phyloP scores from a whole-genome alignment of 805 yeast genomes.

The Starmera pachycereana region DNA sequence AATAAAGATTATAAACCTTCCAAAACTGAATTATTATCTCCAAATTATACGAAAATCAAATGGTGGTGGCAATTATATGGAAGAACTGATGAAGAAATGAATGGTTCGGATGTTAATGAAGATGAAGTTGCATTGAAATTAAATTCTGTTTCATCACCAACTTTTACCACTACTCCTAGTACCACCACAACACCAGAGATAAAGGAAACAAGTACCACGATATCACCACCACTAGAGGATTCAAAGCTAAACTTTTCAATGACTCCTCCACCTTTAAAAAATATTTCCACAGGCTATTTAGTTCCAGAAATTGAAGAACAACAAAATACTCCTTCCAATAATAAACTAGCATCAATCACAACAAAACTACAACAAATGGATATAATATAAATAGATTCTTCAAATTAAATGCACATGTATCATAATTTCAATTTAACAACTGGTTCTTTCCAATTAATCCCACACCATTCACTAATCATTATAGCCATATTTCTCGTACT shows the following conservation, averaged over 20 bases:
- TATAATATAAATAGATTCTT: not conserved
- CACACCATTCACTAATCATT: slow-evolving; percentile 64
- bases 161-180: not conserved
- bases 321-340: not conserved
- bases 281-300: slow-evolving; percentile 1
- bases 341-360: not conserved
- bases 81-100: slow-evolving; percentile 59
- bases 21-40: slow-evolving; percentile 34
- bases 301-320: slow-evolving; percentile 1
- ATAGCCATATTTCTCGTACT: slow-evolving; percentile 54
- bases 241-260: slow-evolving; percentile 5
- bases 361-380: slow-evolving; percentile 6
- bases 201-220: not conserved
- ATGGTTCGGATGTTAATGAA: slow-evolving; percentile 14
- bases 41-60: slow-evolving; percentile 49
- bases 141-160: too few species aligned
- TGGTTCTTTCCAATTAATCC: slow-evolving; percentile 45
- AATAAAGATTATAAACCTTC: slow-evolving; percentile 35
- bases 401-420: not conserved
- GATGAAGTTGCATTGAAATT: not conserved
- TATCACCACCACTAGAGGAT: not conserved
- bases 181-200: not conserved
- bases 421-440: slow-evolving; percentile 18
- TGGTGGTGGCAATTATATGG: slow-evolving; percentile 93
- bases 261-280: slow-evolving; percentile 8